Conservation (phyloP, 2,329 filamentous ascomycete species). For the Dactylellina haptotyla region DNA sequence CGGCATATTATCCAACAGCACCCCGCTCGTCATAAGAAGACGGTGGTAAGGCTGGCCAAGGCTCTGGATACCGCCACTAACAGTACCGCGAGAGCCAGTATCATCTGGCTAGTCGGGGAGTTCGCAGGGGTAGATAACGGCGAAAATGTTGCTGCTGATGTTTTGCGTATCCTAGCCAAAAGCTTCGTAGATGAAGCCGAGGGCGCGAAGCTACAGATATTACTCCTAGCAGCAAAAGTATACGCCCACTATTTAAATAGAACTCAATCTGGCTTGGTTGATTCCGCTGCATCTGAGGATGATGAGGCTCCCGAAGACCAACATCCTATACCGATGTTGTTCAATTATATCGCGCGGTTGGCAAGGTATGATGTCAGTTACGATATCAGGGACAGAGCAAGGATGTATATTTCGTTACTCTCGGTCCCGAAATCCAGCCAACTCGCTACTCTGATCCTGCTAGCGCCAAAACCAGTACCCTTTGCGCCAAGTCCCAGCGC, state of each 20-base stretch:
- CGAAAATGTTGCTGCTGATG: constrained; percentile 91
- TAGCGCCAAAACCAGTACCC: constrained; percentile 93
- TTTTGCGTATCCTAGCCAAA: constrained; percentile 85
- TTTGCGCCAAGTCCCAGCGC: constrained; percentile 84
- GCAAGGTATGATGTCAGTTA: constrained; percentile 94
- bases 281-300: constrained; percentile 57
- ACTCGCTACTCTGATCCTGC: constrained; percentile 85
- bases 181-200: constrained; percentile 86
- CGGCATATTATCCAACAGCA: constrained; percentile 94
- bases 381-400: constrained; percentile 88
- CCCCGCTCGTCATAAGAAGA: constrained; percentile 80
- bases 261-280: constrained; percentile 64
- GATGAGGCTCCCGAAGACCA: constrained; percentile 62
- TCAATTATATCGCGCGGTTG: constrained; percentile 84
- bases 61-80: constrained; percentile 89
- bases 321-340: constrained; percentile 79
- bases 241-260: constrained; percentile 87
- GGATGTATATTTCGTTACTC: constrained; percentile 86
- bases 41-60: constrained; percentile 87
- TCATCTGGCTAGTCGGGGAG: constrained; percentile 90
- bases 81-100: constrained; percentile 87
- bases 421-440: constrained; percentile 75
- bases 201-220: constrained; percentile 86
- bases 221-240: constrained; percentile 93
- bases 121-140: constrained; percentile 76